Conservation (phyloP, 2,329 filamentous ascomycete species). For the Biscogniauxia mediterranea region DNA sequence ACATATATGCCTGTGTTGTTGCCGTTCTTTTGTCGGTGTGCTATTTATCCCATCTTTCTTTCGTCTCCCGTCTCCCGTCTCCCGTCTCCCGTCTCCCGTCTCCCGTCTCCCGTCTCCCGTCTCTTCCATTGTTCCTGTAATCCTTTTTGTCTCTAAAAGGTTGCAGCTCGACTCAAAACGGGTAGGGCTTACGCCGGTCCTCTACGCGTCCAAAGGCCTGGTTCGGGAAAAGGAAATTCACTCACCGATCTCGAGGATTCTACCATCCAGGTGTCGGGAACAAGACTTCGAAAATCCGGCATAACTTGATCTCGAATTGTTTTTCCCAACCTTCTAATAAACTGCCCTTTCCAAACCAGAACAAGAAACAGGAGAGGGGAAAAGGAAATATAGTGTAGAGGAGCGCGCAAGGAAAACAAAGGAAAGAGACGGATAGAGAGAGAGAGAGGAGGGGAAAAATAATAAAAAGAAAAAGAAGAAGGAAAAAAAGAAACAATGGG, state of each 20-base stretch:
- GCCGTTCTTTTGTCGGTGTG: too few relatives aligned
- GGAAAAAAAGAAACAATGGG: constrained; percentile 9
- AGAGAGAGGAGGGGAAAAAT: neutral
- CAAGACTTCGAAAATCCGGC: too few relatives aligned
- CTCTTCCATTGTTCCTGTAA: too few relatives aligned
- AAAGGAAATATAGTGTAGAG: too few relatives aligned
- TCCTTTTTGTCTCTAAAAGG: neutral
- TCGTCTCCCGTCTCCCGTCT: too few relatives aligned
- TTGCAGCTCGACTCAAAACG: neutral
- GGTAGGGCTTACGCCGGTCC: neutral
- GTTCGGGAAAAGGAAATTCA: neutral
- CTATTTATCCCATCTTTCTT: too few relatives aligned
- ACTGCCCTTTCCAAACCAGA: too few relatives aligned
- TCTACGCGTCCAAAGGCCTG: neutral
- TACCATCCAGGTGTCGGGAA: constrained; percentile 5
- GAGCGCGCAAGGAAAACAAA: too few relatives aligned
- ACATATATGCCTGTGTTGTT: too few relatives aligned
- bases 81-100: too few relatives aligned
- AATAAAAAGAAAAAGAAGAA: neutral
- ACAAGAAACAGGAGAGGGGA: too few relatives aligned
- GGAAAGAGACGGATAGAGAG: neutral
- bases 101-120: neutral
- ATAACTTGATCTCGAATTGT: neutral
- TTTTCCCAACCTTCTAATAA: too few relatives aligned
- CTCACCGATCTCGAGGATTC: neutral